Conservation (phyloP, 208 protist genomes). For the Crithidia mellificae region DNA sequence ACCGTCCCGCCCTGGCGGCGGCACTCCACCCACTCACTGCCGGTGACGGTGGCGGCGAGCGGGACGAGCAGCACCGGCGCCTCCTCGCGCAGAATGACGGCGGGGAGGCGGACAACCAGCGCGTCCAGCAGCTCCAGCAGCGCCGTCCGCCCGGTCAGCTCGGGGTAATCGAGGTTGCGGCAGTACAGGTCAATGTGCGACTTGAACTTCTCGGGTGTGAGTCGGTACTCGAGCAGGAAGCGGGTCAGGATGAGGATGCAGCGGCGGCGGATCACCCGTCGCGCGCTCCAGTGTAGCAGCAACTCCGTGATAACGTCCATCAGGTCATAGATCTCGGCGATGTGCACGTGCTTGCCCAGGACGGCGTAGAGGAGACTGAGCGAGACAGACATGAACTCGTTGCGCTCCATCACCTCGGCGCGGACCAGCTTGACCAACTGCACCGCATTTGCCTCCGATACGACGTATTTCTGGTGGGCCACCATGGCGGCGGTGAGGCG, state of each 20-base stretch:
- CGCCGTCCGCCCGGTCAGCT: constrained; percentile 70
- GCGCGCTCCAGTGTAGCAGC: constrained; percentile 76
- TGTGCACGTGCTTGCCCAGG: constrained; percentile 81
- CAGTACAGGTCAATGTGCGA: constrained; percentile 88
- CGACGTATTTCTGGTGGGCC: constrained; percentile 67
- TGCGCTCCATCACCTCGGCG: constrained; percentile 81
- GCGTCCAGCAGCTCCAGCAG: constrained; percentile 82
- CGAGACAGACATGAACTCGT: constrained; percentile 80
- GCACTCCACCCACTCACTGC: constrained; percentile 65
- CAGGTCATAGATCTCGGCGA: constrained; percentile 89
- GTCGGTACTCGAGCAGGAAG: constrained; percentile 91
- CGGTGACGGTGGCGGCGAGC: constrained; percentile 61
- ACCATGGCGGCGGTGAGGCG: constrained; percentile 80
- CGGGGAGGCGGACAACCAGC: constrained; percentile 70
- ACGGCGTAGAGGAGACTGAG: constrained; percentile 84
- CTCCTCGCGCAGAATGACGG: constrained; percentile 78
- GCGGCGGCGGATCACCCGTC: constrained; percentile 64
- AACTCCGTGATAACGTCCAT: constrained; percentile 88
- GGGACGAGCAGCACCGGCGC: constrained; percentile 76
- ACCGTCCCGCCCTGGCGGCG: constrained; percentile 59
- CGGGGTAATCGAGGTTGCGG: constrained; percentile 87
- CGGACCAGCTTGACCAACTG: constrained; percentile 67
- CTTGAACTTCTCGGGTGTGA: constrained; percentile 87
- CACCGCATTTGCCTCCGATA: constrained; percentile 61
- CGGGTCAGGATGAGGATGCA: constrained; percentile 77